Evolutionary conservation across 2,329 filamentous ascomycete species (phyloP).

Genomic region (Penicillium sp.): DNA sequence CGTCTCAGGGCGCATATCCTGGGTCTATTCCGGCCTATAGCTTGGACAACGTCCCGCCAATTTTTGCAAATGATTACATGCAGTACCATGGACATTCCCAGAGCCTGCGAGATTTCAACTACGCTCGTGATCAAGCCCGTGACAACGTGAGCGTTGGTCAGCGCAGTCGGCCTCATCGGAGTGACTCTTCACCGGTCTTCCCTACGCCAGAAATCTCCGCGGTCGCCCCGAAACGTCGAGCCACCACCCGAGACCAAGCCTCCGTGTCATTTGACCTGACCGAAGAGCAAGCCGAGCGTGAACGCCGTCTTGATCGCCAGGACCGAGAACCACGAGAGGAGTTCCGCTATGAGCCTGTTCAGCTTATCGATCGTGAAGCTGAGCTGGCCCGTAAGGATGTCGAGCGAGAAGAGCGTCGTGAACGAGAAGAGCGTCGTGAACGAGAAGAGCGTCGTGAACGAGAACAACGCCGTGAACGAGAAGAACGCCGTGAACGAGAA

Average conservation of each 20-base stretch:
- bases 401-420: conserved; percentile 1
- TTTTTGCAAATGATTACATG: conserved; percentile 30
- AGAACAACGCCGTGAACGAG: conserved; percentile 8
- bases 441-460: conserved; percentile 13
- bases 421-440: too few species aligned
- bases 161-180: conserved; percentile 29
- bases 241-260: conserved; percentile 34
- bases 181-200: conserved; percentile 44
- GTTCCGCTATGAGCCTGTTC: conserved; percentile 18
- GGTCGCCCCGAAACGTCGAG: conserved; percentile 28
- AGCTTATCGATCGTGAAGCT: conserved; percentile 26
- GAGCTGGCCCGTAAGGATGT: conserved; percentile 17
- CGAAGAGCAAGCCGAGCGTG: conserved; percentile 50
- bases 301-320: conserved; percentile 30
- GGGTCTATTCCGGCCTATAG: conserved; percentile 36
- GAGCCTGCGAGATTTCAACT: conserved; percentile 9
- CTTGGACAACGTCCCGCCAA: conserved; percentile 37
- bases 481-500: conserved; percentile 10
- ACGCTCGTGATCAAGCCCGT: conserved; percentile 10
- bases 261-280: conserved; percentile 55
- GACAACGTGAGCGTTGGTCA: conserved; percentile 7
- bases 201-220: conserved; percentile 26
- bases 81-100: conserved; percentile 14
- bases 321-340: conserved; percentile 19
- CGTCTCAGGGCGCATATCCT: conserved; percentile 32